Percentiles rank a stretch among this genome's conserved stretches.
Conservation (phyloP, 2,329 filamentous ascomycete species). For the Chaetomiaceae sp. region DNA sequence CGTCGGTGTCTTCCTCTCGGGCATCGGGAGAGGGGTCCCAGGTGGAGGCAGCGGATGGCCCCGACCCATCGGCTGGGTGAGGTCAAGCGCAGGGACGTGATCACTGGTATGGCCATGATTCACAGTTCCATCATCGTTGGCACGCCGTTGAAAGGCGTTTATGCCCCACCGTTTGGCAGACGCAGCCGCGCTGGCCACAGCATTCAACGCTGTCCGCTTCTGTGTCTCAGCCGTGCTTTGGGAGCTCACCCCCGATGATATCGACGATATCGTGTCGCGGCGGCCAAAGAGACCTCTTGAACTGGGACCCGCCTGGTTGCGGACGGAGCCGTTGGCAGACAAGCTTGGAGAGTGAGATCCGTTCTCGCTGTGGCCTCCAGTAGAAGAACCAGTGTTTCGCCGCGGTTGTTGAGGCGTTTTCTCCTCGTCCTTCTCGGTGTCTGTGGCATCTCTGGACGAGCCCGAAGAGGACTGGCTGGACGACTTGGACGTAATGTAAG, state of each 20-base stretch:
- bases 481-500: conserved; percentile 35
- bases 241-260: conserved; percentile 11
- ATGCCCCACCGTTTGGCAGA: conserved; percentile 56
- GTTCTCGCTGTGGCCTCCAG: conserved; percentile 30
- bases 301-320: conserved; percentile 20
- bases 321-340: conserved; percentile 23
- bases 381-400: conserved; percentile 32
- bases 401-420: conserved; percentile 35
- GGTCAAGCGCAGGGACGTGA: conserved; percentile 34
- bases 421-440: conserved; percentile 37
- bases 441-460: conserved; percentile 42
- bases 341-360: conserved; percentile 24
- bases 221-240: conserved; percentile 18
- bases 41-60: conserved; percentile 78
- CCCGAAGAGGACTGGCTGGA: conserved; percentile 46
- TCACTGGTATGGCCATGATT: conserved; percentile 26
- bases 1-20: conserved; percentile 55
- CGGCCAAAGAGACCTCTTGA: conserved; percentile 24
- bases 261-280: conserved; percentile 19
- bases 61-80: conserved; percentile 70
- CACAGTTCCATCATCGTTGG: conserved; percentile 34
- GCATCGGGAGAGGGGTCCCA: conserved; percentile 70
- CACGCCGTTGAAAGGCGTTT: conserved; percentile 49
- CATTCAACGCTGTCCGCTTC: conserved; percentile 49
- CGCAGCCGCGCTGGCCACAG: conserved; percentile 51